Evolutionary conservation across 2,329 filamentous ascomycete species (phyloP), one percentile per base, ranked within the genome.

Genomic region (Metarhizium brunneum): DNA sequence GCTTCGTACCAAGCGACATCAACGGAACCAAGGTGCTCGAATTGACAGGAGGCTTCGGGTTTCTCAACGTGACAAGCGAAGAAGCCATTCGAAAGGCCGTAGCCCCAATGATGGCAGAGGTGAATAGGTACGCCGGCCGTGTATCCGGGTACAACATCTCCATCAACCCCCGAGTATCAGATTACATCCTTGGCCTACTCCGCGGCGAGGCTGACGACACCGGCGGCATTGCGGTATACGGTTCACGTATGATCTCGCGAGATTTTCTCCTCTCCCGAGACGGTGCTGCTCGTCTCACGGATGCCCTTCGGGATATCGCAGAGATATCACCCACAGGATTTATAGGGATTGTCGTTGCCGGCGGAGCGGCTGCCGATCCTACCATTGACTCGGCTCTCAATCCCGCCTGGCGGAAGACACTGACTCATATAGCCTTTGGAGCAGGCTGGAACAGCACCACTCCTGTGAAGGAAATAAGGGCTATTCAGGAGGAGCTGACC

Each of bases 371-470:
- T 2, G 60, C 57, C 4, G 64, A 60, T 35, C 56, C 58, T 7
- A 65, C 63, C 29, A 60, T 70, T 29, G 63, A 71, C 56, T 71
- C 66, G 56, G 70, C 73, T 1, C 59, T 72, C 4, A 73, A 73
- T 57, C 72, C 73, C 0, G 71, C 71, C 2, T 76, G 73, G 69
- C 65, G 73, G 32, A 66, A 68, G 25, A 65, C 72, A 10, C 57
- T 69, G n/a, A 62, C 65, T n/a, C 71, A 35, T 35, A 11, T 35
- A 8, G 32, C 32, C 6, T 35, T 35, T 35, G 32, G 7, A 7
- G 32, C 10, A 11, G 32, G 10, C 32, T 35, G 32, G 32, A 35
- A 35, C 6, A 35, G 32, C 32, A 35, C 32, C 32, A 35, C 32
- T 35, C 3, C 32, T 35, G 32, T 11, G 32, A 35, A 35, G 32